Evolutionary conservation across 148 eudicot species (phyloP), one percentile per base, ranked within the genome.

Genomic region (Cornus suecica): DNA sequence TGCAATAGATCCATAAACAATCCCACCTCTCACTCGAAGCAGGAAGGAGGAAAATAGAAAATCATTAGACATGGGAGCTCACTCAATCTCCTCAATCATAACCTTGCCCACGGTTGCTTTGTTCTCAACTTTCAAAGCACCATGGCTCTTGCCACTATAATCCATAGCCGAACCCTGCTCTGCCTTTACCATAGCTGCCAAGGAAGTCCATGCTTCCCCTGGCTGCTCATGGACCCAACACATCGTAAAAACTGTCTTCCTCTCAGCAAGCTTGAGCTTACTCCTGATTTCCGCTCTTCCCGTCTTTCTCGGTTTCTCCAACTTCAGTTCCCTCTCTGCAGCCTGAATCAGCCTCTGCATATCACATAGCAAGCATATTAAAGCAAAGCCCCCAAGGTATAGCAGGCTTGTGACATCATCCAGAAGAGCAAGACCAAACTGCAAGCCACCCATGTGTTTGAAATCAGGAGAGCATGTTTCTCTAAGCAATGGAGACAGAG

Each of bases 141-240:
- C 54, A 48, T 18, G 4, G 4, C 2, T 48, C 1, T 58, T 58
- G 62, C 62, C 62, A 4, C 23, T 3, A 58, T 22, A 58, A 58
- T 58, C 62, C 62, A 58, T 58, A 2, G 62, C 62, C 4, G 62
- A 58, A 58, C 23, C 10, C 24, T 58, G 22, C 24, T 58, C 62
- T 20, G 25, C 62, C 7, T 22, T 58, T 58, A 58, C 4, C 0
- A 58, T 58, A 20, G 62, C 62, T 58, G 20, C 62, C 62, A 58
- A 58, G 23, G 62, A 58, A 18, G 62, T 1, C 62, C 62, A 58
- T 20, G 32, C 87, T 66, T 91, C 90, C 30, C 26, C 79, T 51
- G 82, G 83, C 86, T 95, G 99, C 85, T 91, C 97, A 65, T 88
- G 85, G 31, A 81, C 97, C 99, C 99, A 95, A 77, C 94, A 95